phyloP scores from a whole-genome alignment of 768 basidiomycete genomes.

The Mycena galericulata region DNA sequence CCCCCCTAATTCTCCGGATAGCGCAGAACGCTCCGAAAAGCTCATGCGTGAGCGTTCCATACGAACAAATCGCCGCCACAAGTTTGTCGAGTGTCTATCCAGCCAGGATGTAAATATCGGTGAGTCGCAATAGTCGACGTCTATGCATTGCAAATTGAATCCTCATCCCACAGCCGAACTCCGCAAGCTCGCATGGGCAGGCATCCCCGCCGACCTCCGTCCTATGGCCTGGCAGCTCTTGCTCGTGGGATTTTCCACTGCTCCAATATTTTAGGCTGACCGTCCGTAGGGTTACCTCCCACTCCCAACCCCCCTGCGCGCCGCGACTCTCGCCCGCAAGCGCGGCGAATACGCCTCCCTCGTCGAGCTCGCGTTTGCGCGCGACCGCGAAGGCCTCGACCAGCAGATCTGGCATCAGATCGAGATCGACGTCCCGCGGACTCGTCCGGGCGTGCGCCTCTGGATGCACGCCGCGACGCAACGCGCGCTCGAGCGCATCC shows the following conservation, averaged over 20 bases:
- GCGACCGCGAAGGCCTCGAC: constrained; percentile 88
- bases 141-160: no score
- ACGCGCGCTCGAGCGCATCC: constrained; percentile 91
- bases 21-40: constrained; percentile 65
- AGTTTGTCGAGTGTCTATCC: constrained; percentile 84
- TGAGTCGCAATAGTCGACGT: no score
- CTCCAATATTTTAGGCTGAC: constrained; percentile 16
- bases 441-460: constrained; percentile 88
- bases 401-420: constrained; percentile 99
- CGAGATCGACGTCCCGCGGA: constrained; percentile 97
- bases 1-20: constrained; percentile 42
- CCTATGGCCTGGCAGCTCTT: constrained; percentile 96
- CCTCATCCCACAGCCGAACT: constrained; percentile 77
- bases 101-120: constrained; percentile 87
- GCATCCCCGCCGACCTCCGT: constrained; percentile 88
- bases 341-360: constrained; percentile 92
- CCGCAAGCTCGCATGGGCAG: constrained; percentile 94
- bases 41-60: constrained; percentile 82
- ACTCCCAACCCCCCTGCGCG: constrained; percentile 45
- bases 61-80: constrained; percentile 80
- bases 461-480: constrained; percentile 96
- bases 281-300: constrained; percentile 88
- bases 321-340: constrained; percentile 64
- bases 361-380: constrained; percentile 89
- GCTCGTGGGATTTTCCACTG: constrained; percentile 67